These are phyloP conservation scores for Penicillium glabrum DNA, from an alignment of 2,329 filamentous ascomycete genomes.

Conservation along the genomic window DNA sequence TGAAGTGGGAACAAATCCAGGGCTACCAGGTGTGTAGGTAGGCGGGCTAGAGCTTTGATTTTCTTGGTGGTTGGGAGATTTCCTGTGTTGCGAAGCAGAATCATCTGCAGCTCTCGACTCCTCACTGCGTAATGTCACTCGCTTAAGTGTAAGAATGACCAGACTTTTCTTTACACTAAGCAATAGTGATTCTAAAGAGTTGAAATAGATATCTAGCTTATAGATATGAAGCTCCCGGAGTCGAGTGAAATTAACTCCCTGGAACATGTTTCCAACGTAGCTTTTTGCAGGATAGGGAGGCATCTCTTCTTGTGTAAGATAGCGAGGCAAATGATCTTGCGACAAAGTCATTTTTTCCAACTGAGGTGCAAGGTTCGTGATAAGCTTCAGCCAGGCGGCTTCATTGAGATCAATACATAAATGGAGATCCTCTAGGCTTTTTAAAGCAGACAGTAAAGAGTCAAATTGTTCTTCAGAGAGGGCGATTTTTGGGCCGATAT, in stretches of 20 bases:
- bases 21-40: no score
- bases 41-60: no score
- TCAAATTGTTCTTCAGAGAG: not conserved
- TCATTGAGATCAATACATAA: not conserved
- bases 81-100: no score
- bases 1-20: no score
- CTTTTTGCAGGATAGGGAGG: not conserved
- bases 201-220: not conserved
- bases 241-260: not conserved
- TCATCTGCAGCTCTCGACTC: no score
- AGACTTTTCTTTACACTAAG: no score
- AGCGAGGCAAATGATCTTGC: not conserved
- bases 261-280: not conserved
- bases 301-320: no score
- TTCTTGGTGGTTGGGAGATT: no score
- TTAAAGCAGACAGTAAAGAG: not conserved
- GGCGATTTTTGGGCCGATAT: not conserved
- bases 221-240: not conserved
- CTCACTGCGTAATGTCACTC: no score
- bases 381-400: not conserved
- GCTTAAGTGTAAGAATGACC: no score
- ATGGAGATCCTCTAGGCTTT: not conserved
- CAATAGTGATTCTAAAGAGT: not conserved
- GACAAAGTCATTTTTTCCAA: not conserved
- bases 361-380: not conserved